Base-by-base conservation (phyloP, 108 stramenopile species). In the Epithemia pelagica region DNA sequence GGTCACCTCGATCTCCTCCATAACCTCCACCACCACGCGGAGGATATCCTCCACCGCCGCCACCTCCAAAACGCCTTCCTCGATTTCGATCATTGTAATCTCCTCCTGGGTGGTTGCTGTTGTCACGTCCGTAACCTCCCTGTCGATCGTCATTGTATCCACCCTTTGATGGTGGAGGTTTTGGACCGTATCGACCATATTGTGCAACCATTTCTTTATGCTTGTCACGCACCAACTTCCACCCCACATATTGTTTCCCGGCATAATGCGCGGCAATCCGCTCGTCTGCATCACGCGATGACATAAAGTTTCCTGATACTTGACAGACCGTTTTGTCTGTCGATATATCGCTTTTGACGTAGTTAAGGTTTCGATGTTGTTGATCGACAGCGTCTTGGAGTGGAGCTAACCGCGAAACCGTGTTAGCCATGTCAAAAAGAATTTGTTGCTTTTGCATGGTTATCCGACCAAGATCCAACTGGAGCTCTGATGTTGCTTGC, bases 251-350 rank as follows among this genome's bases (percentile, higher is more conserved):
- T 67, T 95, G 94, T 74, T 92, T 95, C 51, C 94, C 94, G 0
- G 94, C 89, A 75, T 90, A 95, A 75, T 95, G 94, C 3, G 94
- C 94, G 1, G 94, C 94, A 65, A 95, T 92, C 19, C 94, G 76
- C 62, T 95, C 94, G 71, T 95, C 94, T 54, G 94, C 94, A 76
- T 95, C 94, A 29, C 89, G 84, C 59, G 83, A 75, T 59, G 79
- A 83, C 90, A 95, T 92, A 65, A 92, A 92, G 66, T 95, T 95
- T 32, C 94, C 94, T 8, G 90, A 92, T 0, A 95, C 90, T 46
- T 91, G 87, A 62, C 94, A 95, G 10, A 95, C 90, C 2, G 88
- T 83, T 64, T 95, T 95, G 72, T 95, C 94, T 1, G 85, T 82
- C 30, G 89, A 79, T 24, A 84, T 88, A 61, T 89, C 87, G 29